Evolutionary conservation across 352 stramenopile species (phyloP).

Genomic region (Phytophthora sojae): DNA sequence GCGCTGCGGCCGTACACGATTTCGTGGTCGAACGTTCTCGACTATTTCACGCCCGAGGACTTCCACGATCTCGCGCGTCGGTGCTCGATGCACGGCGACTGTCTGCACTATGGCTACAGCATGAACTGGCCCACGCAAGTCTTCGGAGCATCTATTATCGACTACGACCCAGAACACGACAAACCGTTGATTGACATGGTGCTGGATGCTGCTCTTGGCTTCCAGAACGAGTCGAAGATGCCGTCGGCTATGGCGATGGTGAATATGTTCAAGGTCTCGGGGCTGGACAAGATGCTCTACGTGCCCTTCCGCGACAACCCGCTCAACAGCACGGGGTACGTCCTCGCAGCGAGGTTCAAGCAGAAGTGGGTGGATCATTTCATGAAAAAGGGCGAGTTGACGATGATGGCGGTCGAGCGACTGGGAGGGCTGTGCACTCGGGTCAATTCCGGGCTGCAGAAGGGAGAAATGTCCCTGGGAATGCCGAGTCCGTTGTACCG

Average conservation of each 20-base stretch:
- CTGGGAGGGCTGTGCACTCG: constrained; percentile 8
- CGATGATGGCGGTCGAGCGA: neutral
- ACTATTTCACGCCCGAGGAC: constrained; percentile 33
- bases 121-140: constrained; percentile 43
- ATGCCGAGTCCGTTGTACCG: constrained; percentile 24
- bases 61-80: constrained; percentile 40
- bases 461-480: constrained; percentile 13
- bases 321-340: constrained; percentile 26
- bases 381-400: constrained; percentile 18
- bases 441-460: constrained; percentile 28
- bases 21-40: constrained; percentile 38
- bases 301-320: constrained; percentile 24
- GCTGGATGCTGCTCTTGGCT: constrained; percentile 22
- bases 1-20: constrained; percentile 31
- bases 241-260: neutral
- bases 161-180: neutral
- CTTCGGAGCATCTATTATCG: constrained; percentile 1
- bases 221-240: neutral
- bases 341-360: constrained; percentile 11
- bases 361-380: constrained; percentile 37
- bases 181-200: neutral
- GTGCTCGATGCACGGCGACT: constrained; percentile 28
- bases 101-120: constrained; percentile 24
- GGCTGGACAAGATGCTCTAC: constrained; percentile 27
- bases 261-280: constrained; percentile 3